phyloP scores from a whole-genome alignment of 192 early-diverging fungal species.

The Gigaspora rosea region DNA sequence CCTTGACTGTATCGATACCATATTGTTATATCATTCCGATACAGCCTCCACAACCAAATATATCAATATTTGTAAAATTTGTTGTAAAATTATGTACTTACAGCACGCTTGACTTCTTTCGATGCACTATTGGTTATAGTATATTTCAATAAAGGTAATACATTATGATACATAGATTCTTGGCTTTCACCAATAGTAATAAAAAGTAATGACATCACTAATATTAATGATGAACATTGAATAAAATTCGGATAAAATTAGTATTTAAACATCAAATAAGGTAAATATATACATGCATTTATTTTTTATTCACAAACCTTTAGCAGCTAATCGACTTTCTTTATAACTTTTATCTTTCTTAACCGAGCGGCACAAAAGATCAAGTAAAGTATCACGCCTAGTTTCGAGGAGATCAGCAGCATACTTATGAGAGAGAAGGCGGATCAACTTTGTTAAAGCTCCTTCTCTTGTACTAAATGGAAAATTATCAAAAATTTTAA shows the following conservation, averaged over 20 bases:
- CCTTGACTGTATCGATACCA: too few species aligned
- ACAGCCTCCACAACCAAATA: too few species aligned
- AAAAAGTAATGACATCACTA: constrained; percentile 51
- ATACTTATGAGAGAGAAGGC: constrained; percentile 54
- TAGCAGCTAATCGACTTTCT: constrained; percentile 47
- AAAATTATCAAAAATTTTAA: not conserved
- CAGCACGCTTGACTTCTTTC: constrained; percentile 48
- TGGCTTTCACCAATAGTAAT: constrained; percentile 54
- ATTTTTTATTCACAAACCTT: constrained; percentile 25
- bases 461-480: constrained; percentile 57
- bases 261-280: not conserved
- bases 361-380: constrained; percentile 56
- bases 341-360: constrained; percentile 43
- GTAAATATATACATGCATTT: too few species aligned
- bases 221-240: not conserved
- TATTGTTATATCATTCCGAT: too few species aligned
- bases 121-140: constrained; percentile 47
- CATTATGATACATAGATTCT: constrained; percentile 50
- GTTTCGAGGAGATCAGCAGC: constrained; percentile 54
- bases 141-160: constrained; percentile 48
- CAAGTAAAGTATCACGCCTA: constrained; percentile 54
- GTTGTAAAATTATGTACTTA: constrained; percentile 31
- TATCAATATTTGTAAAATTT: not conserved
- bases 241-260: not conserved
- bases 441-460: constrained; percentile 50